Evolutionary conservation across 495 filamentous ascomycete genomes (phyloP), one percentile per base, ranked within the genome.

Genomic region (Pyronema domesticum): DNA sequence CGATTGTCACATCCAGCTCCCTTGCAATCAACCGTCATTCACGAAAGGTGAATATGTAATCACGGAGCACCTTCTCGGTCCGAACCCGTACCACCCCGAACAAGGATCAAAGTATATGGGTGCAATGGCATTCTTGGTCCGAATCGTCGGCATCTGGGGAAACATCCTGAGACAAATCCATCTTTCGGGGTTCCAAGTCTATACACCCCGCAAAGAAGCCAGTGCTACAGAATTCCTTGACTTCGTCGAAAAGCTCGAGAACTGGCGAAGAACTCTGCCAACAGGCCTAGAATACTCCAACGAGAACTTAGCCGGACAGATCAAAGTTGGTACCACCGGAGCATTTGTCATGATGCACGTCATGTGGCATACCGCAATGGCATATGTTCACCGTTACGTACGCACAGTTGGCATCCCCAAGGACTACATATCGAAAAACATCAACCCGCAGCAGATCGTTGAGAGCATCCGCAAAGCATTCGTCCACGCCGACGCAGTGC

Each of bases 281-380:
- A 18, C 7, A 13, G 63, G 63, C 35, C 55, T 66, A 37, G 47
- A 61, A 47, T 66, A 66, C 55, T 65, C 63, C 2, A 62, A 60
- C 34, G 63, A 66, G 55, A 66, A 66, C 45, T 57, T 66, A 57
- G 59, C 54, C n/a, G 63, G 56, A 6, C 63, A 66, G 23, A 65
- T 66, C 53, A 60, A 53, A 34, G 59, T 65, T 35, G 63, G 63
- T 23, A 66, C 63, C 13, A 59, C 57, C 19, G 63, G 63, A 23
- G 57, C 63, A 7, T 66, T 65, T 43, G 63, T 66, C 23, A 66
- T 60, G 34, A 66, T 66, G 63, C 63, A 66, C 43, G 63, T 65
- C 36, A 66, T 66, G 63, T 66, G 58, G 60, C 63, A 66, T 55
- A 65, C 60, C 19, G 53, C 62, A 33, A 65, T 65, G 59, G 60